Evolutionary conservation across 106 monocot genomes (phyloP), one percentile per base, ranked within the genome.

Genomic region (Iris macrosiphon): DNA sequence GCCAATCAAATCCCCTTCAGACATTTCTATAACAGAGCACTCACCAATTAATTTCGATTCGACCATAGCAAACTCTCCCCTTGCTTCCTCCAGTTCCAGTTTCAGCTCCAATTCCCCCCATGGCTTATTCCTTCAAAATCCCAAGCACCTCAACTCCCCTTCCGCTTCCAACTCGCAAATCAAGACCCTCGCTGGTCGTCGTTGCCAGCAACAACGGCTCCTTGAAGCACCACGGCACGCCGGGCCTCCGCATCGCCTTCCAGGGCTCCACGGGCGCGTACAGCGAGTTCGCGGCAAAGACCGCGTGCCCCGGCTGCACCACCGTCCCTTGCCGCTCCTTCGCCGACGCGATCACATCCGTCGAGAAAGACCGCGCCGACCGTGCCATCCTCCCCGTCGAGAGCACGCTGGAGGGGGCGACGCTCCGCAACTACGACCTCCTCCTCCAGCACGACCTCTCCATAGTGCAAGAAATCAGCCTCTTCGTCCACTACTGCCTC

Each of bases 241-340:
- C 51, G 2, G 51, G 51, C 27, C 69, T 80, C 20, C 60, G 67
- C 2, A 71, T 87, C 4, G 77, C 81, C 20, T 87, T 66, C 57
- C 87, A 87, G 47, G 81, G 81, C 44, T 62, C 77, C 32, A 57
- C 67, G 6, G 87, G 87, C 37, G 87, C 87, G 5, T 87, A 87
- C 81, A 78, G 77, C 65, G 87, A 87, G 81, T 59, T 81, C 66
- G 81, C 87, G 4, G 81, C 87, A 3, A 78, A 77, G 67, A 81
- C 74, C 13, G 87, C 81, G 4, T 60, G 34, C 49, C 87, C 81
- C 11, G 64, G 29, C 46, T 87, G 81, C 78, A 29, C 31, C 10
- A 64, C 87, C 35, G 14, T 87, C 43, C 74, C 87, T 28, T 77
- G 71, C 55, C 73, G 71, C 63, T 39, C 71, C 47, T 77, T 87